phyloP scores from a whole-genome alignment of 2,329 filamentous ascomycete species.

The Monosporascus ibericus region DNA sequence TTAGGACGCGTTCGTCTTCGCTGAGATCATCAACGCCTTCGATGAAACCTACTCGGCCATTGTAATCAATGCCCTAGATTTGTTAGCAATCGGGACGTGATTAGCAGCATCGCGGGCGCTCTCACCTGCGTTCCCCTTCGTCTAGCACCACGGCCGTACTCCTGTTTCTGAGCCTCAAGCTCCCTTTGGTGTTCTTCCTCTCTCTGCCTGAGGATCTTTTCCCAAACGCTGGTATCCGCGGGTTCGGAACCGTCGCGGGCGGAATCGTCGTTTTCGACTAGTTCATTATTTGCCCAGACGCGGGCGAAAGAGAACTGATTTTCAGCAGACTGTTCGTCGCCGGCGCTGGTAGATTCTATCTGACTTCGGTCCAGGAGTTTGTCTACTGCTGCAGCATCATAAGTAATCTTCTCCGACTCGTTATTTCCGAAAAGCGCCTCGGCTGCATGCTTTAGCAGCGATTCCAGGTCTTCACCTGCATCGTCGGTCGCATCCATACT shows the following conservation, averaged over 20 bases:
- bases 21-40: slow-evolving; percentile 17
- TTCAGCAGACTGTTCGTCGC: slow-evolving; percentile 60
- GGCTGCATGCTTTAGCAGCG: slow-evolving; percentile 81
- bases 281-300: slow-evolving; percentile 82
- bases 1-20: not conserved
- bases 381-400: slow-evolving; percentile 78
- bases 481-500: slow-evolving; percentile 82
- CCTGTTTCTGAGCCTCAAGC: slow-evolving; percentile 60
- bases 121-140: slow-evolving; percentile 47
- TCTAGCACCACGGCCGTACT: slow-evolving; percentile 80
- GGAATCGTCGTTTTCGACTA: slow-evolving; percentile 58
- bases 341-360: slow-evolving; percentile 63
- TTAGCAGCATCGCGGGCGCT: slow-evolving; percentile 13
- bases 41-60: slow-evolving; percentile 27
- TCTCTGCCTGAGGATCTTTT: slow-evolving; percentile 78
- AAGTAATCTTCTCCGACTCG: slow-evolving; percentile 66
- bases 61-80: slow-evolving; percentile 37
- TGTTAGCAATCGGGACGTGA: slow-evolving; percentile 7
- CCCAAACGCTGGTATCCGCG: slow-evolving; percentile 72
- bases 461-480: slow-evolving; percentile 72
- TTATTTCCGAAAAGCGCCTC: slow-evolving; percentile 78
- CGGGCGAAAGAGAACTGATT: slow-evolving; percentile 84
- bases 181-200: slow-evolving; percentile 73
- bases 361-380: slow-evolving; percentile 83
- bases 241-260: slow-evolving; percentile 45